A percentile compares a stretch with the other conserved stretches of the same genome.
Evolutionary conservation across 2,329 filamentous ascomycete genomes (phyloP).

Genomic region (Xylaria sp.): DNA sequence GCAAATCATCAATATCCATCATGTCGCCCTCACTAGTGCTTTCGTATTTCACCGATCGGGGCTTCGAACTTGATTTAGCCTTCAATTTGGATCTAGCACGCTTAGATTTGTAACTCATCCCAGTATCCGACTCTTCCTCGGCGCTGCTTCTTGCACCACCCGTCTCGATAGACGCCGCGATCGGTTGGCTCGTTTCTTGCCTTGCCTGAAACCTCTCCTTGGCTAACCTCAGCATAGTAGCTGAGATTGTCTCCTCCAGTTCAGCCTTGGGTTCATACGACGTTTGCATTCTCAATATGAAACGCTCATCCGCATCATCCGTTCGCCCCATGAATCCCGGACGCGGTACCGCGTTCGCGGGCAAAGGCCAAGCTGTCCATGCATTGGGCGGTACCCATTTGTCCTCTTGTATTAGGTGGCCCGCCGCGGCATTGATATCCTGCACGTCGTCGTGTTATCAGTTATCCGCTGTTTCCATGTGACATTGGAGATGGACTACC

Average conservation of each 20-base stretch:
- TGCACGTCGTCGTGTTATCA: slow-evolving; percentile 23
- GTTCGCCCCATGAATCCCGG: slow-evolving; percentile 55
- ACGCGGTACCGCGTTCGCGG: slow-evolving; percentile 64
- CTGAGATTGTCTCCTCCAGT: slow-evolving; percentile 74
- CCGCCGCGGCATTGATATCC: slow-evolving; percentile 40
- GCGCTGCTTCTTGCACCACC: slow-evolving; percentile 15
- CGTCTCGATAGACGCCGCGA: slow-evolving; percentile 17
- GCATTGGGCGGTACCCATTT: slow-evolving; percentile 59
- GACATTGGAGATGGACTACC: slow-evolving; percentile 30
- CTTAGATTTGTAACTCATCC: slow-evolving; percentile 20
- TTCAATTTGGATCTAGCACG: slow-evolving; percentile 16
- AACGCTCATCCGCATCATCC: slow-evolving; percentile 49
- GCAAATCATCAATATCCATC: slow-evolving; percentile 33
- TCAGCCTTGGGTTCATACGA: slow-evolving; percentile 59
- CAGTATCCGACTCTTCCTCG: slow-evolving; percentile 30
- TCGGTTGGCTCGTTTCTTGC: slow-evolving; percentile 42
- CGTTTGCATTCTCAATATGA: slow-evolving; percentile 55
- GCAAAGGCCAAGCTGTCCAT: slow-evolving; percentile 90
- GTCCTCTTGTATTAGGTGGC: slow-evolving; percentile 33
- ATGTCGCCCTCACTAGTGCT: slow-evolving; percentile 25
- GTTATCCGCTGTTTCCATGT: not conserved
- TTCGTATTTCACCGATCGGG: slow-evolving; percentile 32
- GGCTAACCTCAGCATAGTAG: slow-evolving; percentile 67
- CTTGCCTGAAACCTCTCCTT: slow-evolving; percentile 65
- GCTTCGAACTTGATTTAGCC: slow-evolving; percentile 19